phyloP scores from a whole-genome alignment of 1,284 basidiomycete genomes.

The Moniliella sp. region DNA sequence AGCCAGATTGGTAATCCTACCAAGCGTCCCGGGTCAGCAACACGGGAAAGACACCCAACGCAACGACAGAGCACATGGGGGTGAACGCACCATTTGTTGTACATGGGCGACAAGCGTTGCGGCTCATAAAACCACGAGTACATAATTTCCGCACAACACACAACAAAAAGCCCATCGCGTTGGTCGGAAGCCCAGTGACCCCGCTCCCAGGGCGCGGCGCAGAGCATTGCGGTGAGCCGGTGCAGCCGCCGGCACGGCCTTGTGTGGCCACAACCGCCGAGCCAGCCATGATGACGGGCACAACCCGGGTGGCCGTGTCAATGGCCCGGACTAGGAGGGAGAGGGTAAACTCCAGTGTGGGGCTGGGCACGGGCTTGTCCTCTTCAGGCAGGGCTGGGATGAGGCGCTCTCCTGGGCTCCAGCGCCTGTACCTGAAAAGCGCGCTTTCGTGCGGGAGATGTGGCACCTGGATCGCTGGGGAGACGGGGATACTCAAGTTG shows the following conservation, averaged over 20 bases:
- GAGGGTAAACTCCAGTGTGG: slow-evolving; percentile 35
- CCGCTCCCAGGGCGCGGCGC: neutral
- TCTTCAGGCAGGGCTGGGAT: no score
- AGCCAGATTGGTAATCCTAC: slow-evolving; percentile 21
- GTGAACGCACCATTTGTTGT: slow-evolving; percentile 29
- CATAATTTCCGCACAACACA: slow-evolving; percentile 26
- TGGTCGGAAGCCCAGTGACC: slow-evolving; percentile 4
- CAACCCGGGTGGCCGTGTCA: slow-evolving; percentile 22
- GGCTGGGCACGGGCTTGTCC: slow-evolving; percentile 7
- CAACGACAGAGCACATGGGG: no score
- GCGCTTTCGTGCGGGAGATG: no score
- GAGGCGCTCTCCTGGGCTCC: no score
- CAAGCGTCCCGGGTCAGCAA: no score
- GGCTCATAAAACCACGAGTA: slow-evolving; percentile 31
- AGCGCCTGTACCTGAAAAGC: no score
- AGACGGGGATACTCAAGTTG: slow-evolving; percentile 10
- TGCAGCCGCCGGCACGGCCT: slow-evolving; percentile 1
- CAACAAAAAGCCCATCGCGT: slow-evolving; percentile 19
- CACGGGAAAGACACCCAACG: no score
- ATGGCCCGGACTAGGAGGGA: slow-evolving; percentile 34
- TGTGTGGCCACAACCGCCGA: neutral
- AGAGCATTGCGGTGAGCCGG: neutral
- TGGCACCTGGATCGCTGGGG: no score
- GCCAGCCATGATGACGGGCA: slow-evolving; percentile 3
- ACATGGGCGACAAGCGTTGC: slow-evolving; percentile 21